Evolutionary conservation across 1,139 yeast species (phyloP), one percentile per base, ranked within the genome.

Genomic region (Zygotorulaspora mrakii): DNA sequence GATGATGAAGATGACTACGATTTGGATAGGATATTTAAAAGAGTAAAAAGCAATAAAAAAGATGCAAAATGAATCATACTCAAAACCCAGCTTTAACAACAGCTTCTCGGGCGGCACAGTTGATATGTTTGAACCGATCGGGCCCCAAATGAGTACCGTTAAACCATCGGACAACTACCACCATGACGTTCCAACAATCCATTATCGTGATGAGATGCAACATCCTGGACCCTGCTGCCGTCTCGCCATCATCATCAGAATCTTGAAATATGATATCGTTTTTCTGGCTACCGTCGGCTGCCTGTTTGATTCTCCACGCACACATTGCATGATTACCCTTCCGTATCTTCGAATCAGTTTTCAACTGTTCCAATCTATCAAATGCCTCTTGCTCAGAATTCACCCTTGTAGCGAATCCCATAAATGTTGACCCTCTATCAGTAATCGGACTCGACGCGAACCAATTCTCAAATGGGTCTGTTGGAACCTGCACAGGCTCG

Each of bases 161-260:
- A 60, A 76, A 94, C 96, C 97, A 91, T 48, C 99, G 66, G 28
- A 86, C 77, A 6, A 88, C 96, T 16, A 67, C 69, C 7, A 89
- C 96, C 47, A 88, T 76, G 3, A 86, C 85, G 59, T 89, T 81
- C 84, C 88, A 79, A 1, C 77, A 83, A 54, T 85, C 91, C 87
- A 83, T 82, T 56, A 79, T 76, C 35, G 86, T 78, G 47, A 89
- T 65, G 40, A 89, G 65, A 67, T 88, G 96, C 42, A 88, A 64
- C 68, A 89, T 67, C 45, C 96, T 68, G 4, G 94, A 79, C 4
- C 99, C 98, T 0, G 98, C 96, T 0, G 97, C 98, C 0, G 95
- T 74, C 58, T 91, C 99, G 3, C 98, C 98, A 59, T 91, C 98
- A 59, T 94, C 98, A 55, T 91, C 97, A 55, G 85, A 87, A 55